phyloP scores from a whole-genome alignment of 2,329 filamentous ascomycete species.

The Colletotrichum melonis region DNA sequence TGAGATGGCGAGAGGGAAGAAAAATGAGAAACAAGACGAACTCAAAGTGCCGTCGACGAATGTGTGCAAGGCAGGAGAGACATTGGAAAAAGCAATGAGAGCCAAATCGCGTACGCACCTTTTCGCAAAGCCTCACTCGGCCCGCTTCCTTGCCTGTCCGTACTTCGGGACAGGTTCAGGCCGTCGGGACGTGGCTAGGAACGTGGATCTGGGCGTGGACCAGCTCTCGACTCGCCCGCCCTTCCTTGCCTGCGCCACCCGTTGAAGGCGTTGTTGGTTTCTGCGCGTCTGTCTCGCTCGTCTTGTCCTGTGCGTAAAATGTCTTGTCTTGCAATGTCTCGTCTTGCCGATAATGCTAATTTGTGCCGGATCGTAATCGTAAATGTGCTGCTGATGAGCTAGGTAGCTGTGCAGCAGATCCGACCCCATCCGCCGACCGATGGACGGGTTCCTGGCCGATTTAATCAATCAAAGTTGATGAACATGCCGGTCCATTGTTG shows the following conservation, averaged over 20 bases:
- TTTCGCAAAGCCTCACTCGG: constrained; percentile 30
- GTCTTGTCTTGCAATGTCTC: background rate
- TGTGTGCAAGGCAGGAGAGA: constrained; percentile 29
- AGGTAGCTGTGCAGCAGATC: background rate
- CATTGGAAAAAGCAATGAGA: constrained; percentile 27
- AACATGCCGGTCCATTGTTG: constrained; percentile 3
- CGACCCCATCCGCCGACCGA: background rate
- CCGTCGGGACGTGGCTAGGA: constrained; percentile 22
- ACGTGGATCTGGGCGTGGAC: constrained; percentile 18
- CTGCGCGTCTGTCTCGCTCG: background rate
- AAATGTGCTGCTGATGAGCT: background rate
- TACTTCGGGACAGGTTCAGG: constrained; percentile 25
- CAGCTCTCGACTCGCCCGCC: constrained; percentile 11
- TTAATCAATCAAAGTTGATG: constrained; percentile 16
- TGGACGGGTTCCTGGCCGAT: background rate
- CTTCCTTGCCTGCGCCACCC: constrained; percentile 19
- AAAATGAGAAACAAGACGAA: constrained; percentile 11
- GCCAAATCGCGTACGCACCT: constrained; percentile 24
- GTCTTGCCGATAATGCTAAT: constrained; percentile 1
- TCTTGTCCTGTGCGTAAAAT: background rate
- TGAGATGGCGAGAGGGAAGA: background rate
- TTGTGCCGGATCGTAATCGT: constrained; percentile 8
- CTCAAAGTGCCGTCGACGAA: constrained; percentile 16
- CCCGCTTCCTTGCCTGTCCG: constrained; percentile 25
- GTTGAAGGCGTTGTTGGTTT: constrained; percentile 10